Conservation (phyloP, 352 stramenopile species). For the Pythium folliculosum region DNA sequence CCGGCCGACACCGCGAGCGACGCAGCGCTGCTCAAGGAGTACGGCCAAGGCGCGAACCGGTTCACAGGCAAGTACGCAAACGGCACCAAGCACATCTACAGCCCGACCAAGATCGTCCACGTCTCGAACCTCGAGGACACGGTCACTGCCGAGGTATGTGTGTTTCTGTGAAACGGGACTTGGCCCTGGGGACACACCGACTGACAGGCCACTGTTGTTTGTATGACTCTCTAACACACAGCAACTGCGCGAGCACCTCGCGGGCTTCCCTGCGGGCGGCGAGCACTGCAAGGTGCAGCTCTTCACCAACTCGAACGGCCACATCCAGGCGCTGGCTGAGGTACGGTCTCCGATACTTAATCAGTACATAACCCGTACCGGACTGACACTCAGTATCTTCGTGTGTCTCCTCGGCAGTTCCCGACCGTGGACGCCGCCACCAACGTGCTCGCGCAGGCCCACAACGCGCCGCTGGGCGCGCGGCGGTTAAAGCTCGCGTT, state of each 20-base stretch:
- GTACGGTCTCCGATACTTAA: slow-evolving; percentile 14
- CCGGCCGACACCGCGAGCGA: slow-evolving; percentile 17
- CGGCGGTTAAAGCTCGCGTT: slow-evolving; percentile 62
- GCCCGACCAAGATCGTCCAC: slow-evolving; percentile 64
- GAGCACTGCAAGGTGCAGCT: slow-evolving; percentile 50
- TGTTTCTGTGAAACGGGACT: too few species aligned
- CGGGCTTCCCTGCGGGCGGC: slow-evolving; percentile 34
- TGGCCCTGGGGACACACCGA: neutral
- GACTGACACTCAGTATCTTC: neutral
- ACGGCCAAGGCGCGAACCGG: slow-evolving; percentile 47
- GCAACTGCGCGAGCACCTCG: slow-evolving; percentile 42
- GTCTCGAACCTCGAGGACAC: slow-evolving; percentile 59
- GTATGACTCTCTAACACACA: slow-evolving; percentile 6
- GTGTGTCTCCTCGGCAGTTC: slow-evolving; percentile 31
- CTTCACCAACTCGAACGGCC: slow-evolving; percentile 48
- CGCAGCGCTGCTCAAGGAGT: slow-evolving; percentile 43
- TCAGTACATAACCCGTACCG: neutral
- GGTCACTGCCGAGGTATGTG: slow-evolving; percentile 33
- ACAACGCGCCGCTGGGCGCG: slow-evolving; percentile 42
- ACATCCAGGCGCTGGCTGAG: slow-evolving; percentile 53
- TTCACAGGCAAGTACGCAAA: slow-evolving; percentile 68
- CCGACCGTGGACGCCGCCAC: slow-evolving; percentile 48
- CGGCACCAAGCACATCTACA: slow-evolving; percentile 65
- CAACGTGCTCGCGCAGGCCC: slow-evolving; percentile 50
- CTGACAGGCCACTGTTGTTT: neutral